Conservation (phyloP, 2,329 filamentous ascomycete genomes). For the Tricladium varicosporioides region DNA sequence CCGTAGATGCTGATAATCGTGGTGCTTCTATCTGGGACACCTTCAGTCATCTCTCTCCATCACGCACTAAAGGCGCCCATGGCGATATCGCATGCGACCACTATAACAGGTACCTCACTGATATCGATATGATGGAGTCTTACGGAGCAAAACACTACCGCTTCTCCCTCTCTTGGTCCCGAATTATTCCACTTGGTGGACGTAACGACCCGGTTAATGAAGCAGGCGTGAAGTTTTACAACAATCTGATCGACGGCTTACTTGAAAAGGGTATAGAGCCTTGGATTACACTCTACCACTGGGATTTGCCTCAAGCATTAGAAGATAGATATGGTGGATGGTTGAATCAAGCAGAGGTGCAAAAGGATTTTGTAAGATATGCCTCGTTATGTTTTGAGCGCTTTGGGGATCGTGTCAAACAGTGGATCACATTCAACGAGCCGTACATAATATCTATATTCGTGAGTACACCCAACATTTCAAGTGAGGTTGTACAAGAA, state of each 20-base stretch:
- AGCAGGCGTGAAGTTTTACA: conserved; percentile 72
- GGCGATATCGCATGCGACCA: conserved; percentile 80
- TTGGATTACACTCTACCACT: conserved; percentile 80
- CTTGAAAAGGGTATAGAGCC: conserved; percentile 73
- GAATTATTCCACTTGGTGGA: conserved; percentile 78
- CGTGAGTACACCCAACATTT: too few relatives aligned
- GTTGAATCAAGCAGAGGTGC: conserved; percentile 75
- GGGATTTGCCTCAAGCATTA: conserved; percentile 79
- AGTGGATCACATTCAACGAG: conserved; percentile 90
- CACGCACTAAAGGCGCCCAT: conserved; percentile 73
- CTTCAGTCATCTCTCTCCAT: conserved; percentile 74
- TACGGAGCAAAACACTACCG: conserved; percentile 73
- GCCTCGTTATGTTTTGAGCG: conserved; percentile 72
- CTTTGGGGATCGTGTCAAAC: conserved; percentile 67
- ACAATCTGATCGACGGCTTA: conserved; percentile 73
- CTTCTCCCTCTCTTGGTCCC: conserved; percentile 80
- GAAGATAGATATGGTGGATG: conserved; percentile 79
- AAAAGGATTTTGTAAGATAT: conserved; percentile 76
- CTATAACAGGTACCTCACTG: conserved; percentile 73
- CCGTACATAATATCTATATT: conserved; percentile 32
- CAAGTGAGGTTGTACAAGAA: too few relatives aligned
- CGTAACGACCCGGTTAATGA: conserved; percentile 79
- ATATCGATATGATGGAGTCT: conserved; percentile 72
- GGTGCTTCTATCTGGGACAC: conserved; percentile 83
- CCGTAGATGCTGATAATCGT: conserved; percentile 68